Evolutionary conservation across 2,329 filamentous ascomycete species (phyloP), one percentile per base, ranked within the genome.

Genomic region (Canariomyces notabilis): DNA sequence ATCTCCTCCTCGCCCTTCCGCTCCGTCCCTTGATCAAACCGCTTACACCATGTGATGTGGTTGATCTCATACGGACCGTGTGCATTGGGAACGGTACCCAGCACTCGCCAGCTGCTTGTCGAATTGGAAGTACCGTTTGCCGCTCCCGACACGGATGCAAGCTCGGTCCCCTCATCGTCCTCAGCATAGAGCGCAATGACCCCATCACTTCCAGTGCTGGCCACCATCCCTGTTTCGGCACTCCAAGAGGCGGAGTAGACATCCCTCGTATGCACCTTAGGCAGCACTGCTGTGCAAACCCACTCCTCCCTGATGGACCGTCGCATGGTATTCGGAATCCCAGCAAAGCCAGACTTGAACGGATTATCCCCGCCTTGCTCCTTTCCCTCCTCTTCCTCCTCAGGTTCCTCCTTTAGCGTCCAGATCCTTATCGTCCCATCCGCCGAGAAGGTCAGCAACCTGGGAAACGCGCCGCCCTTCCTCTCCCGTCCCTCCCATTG

Each of bases 1-100:
- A 96, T 85, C 68, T 97, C 91, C 58, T 95, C 88, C 19, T 72
- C 64, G 3, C 74, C 73, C 44, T 66, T 74, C 52, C 68, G 73
- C 61, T 75, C 75, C 5, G 1, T 67, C 67, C 71, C 83, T 40
- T 74, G 73, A 63, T 95, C 89, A 47, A 80, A 85, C 47, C 90
- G 76, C 57, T 76, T 79, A 55, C 89, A 89, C 93, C 93, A 98
- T 2, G 80, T 82, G 39, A 93, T 77, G 65, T 96, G 89, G 60
- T 98, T 98, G 53, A 97, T 77, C 67, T 98, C 93, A 61, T 91
- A 96, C 2, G 94, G 87, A 1, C 89, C 90, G 64, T 98, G 93
- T 2, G 84, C 87, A 26, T 83, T 83, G 38, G 83, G 74, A 1
- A 86, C 62, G n/a, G 78, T 77, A 0, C 81, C 79, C 14, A 95